Conservation (phyloP, 2,329 filamentous ascomycete genomes). For the Biscogniauxia mediterranea region DNA sequence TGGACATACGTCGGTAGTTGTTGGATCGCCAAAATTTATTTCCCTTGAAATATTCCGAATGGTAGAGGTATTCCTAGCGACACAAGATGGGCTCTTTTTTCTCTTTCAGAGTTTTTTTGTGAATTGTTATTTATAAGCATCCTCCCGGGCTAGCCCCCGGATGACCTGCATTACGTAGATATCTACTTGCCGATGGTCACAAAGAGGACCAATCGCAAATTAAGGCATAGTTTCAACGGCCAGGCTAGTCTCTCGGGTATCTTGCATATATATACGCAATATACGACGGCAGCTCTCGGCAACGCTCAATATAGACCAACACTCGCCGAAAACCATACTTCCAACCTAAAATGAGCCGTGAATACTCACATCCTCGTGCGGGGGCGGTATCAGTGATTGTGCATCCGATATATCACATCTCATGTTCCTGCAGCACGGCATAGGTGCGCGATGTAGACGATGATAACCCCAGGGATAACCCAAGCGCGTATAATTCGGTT, state of each 20-base stretch:
- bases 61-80: neutral
- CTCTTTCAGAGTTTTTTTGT: no score
- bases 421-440: neutral
- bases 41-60: neutral
- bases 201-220: neutral
- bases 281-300: neutral
- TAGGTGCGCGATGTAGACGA: neutral
- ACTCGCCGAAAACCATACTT: neutral
- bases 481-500: constrained; percentile 2
- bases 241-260: neutral
- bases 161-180: neutral
- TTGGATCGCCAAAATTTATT: neutral
- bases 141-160: neutral
- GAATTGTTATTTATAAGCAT: no score
- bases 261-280: neutral
- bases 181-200: no score
- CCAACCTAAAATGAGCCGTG: neutral
- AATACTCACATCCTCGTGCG: neutral
- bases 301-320: neutral
- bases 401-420: neutral
- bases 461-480: neutral
- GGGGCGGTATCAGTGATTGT: neutral
- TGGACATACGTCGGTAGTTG: no score
- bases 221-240: neutral
- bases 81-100: no score